Conservation (phyloP, 78 protist genomes). For the Chrysochromulina parva region DNA sequence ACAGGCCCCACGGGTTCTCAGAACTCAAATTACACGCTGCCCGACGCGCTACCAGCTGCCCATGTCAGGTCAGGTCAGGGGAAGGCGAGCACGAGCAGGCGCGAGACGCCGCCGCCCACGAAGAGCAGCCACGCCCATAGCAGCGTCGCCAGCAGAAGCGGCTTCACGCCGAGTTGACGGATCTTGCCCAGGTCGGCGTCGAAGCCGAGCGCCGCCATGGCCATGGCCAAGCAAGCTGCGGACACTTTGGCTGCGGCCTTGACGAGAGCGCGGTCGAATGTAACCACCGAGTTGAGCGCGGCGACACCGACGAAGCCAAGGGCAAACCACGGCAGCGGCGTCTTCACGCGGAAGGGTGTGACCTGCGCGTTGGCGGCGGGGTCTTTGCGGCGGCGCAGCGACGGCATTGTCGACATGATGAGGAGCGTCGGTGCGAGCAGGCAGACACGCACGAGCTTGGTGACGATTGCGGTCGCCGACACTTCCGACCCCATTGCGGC, state of each 20-base stretch:
- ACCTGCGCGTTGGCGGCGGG: not conserved
- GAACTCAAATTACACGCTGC: too few relatives aligned
- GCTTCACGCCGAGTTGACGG: not conserved
- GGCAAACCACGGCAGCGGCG: not conserved
- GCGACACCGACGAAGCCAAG: slow-evolving; percentile 23
- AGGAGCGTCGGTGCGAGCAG: slow-evolving; percentile 10
- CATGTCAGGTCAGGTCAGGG: too few relatives aligned
- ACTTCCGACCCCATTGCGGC: slow-evolving; percentile 3
- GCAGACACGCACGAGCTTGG: slow-evolving; percentile 22
- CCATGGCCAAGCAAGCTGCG: not conserved
- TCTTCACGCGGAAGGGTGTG: not conserved
- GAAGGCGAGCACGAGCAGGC: not conserved
- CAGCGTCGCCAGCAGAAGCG: not conserved
- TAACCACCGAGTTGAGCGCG: not conserved
- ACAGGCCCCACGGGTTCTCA: too few relatives aligned
- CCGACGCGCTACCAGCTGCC: too few relatives aligned
- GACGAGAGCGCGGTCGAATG: not conserved
- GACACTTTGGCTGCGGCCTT: not conserved
- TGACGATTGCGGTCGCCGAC: not conserved
- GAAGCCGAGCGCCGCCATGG: slow-evolving; percentile 27
- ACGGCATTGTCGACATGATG: not conserved
- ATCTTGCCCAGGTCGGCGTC: not conserved
- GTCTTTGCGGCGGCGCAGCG: not conserved
- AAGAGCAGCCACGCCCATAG: slow-evolving; percentile 9
- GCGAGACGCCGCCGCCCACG: not conserved